These are phyloP conservation scores for Gautieria morchelliformis DNA, from an alignment of 768 basidiomycete genomes.

Conservation along the genomic window DNA sequence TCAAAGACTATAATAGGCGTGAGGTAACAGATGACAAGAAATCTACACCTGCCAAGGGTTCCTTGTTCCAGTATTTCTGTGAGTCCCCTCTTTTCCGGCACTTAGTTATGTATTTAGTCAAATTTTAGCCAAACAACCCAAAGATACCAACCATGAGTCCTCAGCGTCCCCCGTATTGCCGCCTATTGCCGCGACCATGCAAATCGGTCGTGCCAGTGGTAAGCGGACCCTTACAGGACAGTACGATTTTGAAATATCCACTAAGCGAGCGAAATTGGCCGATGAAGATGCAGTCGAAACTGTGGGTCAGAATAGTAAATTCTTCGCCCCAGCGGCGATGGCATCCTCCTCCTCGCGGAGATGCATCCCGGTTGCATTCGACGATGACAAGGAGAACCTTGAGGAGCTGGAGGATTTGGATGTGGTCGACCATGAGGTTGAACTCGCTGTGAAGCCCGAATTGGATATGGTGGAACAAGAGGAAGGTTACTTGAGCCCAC, in stretches of 20 bases:
- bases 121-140: constrained; percentile 18
- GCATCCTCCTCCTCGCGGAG: background rate
- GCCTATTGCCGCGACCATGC: constrained; percentile 5
- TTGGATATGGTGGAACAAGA: background rate
- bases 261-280: constrained; percentile 26
- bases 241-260: constrained; percentile 53
- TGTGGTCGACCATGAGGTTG: background rate
- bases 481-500: constrained; percentile 1
- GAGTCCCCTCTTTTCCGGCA: constrained; percentile 18
- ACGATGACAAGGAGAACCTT: constrained; percentile 7
- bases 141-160: constrained; percentile 9
- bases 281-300: background rate
- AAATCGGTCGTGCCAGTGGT: constrained; percentile 54
- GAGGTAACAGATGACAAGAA: constrained; percentile 39
- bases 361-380: background rate
- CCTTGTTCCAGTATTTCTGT: constrained; percentile 61
- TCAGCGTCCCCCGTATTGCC: constrained; percentile 18
- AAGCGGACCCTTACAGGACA: constrained; percentile 66
- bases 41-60: constrained; percentile 23
- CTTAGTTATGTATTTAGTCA: constrained; percentile 35
- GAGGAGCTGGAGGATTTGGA: background rate
- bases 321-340: background rate
- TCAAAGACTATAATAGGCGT: constrained; percentile 16
- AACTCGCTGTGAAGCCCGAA: background rate
- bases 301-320: background rate